phyloP scores from a whole-genome alignment of 352 stramenopile species.

The Globisporangium acanthophoron region DNA sequence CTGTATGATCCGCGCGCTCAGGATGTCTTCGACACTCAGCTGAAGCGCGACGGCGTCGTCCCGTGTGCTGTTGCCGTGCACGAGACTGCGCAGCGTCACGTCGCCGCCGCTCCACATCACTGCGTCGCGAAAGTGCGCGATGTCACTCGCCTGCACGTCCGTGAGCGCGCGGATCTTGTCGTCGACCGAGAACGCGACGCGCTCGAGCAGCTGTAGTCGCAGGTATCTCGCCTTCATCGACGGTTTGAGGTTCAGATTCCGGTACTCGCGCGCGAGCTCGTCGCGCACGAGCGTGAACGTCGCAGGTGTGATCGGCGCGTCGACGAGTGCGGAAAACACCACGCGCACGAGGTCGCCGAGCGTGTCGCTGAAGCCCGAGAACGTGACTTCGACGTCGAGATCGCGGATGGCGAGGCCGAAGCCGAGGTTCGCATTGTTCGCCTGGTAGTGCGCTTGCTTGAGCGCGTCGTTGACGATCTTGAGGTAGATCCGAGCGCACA shows the following conservation, averaged over 20 bases:
- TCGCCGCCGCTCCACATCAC: slow-evolving; percentile 19
- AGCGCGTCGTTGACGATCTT: slow-evolving; percentile 59
- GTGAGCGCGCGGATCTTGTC: slow-evolving; percentile 51
- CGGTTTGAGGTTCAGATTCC: slow-evolving; percentile 63
- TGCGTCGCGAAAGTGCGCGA: slow-evolving; percentile 21
- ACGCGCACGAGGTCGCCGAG: slow-evolving; percentile 42
- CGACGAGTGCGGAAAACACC: slow-evolving; percentile 40
- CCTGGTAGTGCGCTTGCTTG: slow-evolving; percentile 62
- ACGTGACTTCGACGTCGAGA: slow-evolving; percentile 56
- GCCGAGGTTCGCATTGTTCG: slow-evolving; percentile 43
- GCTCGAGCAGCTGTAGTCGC: slow-evolving; percentile 64
- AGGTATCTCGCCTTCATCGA: slow-evolving; percentile 61
- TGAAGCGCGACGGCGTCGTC: slow-evolving; percentile 30
- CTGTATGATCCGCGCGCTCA: slow-evolving; percentile 12
- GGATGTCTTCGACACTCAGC: slow-evolving; percentile 22
- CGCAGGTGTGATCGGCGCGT: slow-evolving; percentile 19
- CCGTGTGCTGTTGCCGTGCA: slow-evolving; percentile 60
- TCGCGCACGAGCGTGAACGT: slow-evolving; percentile 46
- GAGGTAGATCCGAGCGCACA: slow-evolving; percentile 65
- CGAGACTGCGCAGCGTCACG: slow-evolving; percentile 28
- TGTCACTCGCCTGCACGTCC: slow-evolving; percentile 16
- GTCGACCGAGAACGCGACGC: slow-evolving; percentile 43
- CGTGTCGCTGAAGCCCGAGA: slow-evolving; percentile 71
- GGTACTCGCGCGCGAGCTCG: slow-evolving; percentile 61
- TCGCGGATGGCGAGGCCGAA: slow-evolving; percentile 60